A percentile compares a stretch with the other conserved stretches of the same genome.
Conservation (phyloP, 768 basidiomycete species). For the Leccinum boreale region DNA sequence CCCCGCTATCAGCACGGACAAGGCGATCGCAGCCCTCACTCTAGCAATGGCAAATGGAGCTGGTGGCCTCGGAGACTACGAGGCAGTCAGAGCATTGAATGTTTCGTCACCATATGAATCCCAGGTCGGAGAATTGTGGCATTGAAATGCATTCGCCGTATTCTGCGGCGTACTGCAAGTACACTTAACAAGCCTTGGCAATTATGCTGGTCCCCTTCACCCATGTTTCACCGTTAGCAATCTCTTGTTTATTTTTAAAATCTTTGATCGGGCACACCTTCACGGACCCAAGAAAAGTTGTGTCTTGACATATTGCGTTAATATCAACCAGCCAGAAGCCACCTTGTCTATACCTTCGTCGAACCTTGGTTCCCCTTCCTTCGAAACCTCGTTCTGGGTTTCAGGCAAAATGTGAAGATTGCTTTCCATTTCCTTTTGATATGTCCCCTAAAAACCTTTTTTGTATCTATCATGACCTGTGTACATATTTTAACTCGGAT, state of each 20-base stretch:
- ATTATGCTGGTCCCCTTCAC: neutral
- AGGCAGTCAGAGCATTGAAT: conserved; percentile 42
- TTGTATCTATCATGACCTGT: conserved; percentile 23
- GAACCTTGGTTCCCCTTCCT: conserved; percentile 5
- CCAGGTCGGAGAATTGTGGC: conserved; percentile 61
- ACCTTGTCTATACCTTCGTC: conserved; percentile 25
- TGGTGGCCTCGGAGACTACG: conserved; percentile 56
- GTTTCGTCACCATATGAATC: conserved; percentile 35
- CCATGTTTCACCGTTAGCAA: conserved; percentile 2
- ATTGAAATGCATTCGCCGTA: conserved; percentile 26
- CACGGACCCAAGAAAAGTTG: conserved; percentile 22
- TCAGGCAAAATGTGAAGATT: conserved; percentile 15
- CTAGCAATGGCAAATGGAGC: conserved; percentile 65
- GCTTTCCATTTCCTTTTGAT: conserved; percentile 17
- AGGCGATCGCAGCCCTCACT: conserved; percentile 55
- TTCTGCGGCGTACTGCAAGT: neutral
- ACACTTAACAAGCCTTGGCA: neutral
- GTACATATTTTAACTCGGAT: conserved; percentile 1
- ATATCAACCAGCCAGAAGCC: conserved; percentile 20
- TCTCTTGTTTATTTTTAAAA: conserved; percentile 29
- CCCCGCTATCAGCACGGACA: conserved; percentile 50
- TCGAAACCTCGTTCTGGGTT: conserved; percentile 3
- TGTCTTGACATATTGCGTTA: conserved; percentile 17
- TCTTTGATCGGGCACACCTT: conserved; percentile 9
- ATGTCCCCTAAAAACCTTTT: conserved; percentile 10